phyloP scores from a whole-genome alignment of 2,329 filamentous ascomycete species.

The Beauveria sp. region DNA sequence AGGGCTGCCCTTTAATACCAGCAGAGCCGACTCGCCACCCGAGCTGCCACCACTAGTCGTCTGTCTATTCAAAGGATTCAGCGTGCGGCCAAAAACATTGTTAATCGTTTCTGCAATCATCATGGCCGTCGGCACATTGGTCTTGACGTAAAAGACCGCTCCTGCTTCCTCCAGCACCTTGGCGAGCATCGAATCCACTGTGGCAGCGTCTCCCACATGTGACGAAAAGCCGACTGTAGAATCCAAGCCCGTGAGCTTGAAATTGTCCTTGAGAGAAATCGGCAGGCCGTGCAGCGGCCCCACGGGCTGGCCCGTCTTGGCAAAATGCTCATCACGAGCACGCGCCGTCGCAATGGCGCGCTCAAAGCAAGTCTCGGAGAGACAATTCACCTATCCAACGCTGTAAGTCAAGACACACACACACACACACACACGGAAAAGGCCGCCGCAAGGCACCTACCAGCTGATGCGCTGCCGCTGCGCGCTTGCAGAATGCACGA shows the following conservation, averaged over 20 bases:
- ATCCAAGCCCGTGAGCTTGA: constrained; percentile 53
- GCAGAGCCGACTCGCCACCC: constrained; percentile 58
- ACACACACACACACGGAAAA: too few relatives aligned
- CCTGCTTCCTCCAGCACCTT: constrained; percentile 37
- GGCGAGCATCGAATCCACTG: constrained; percentile 32
- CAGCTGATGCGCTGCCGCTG: constrained; percentile 49
- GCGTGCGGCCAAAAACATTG: constrained; percentile 54
- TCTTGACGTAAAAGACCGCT: constrained; percentile 50
- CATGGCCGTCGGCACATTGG: constrained; percentile 54
- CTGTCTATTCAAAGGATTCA: constrained; percentile 52
- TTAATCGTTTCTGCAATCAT: constrained; percentile 64
- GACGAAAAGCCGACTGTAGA: constrained; percentile 57
- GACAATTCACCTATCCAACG: constrained; percentile 34
- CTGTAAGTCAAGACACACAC: too few relatives aligned
- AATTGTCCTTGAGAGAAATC: constrained; percentile 63
- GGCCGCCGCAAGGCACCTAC: constrained; percentile 36
- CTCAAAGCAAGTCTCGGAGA: constrained; percentile 47
- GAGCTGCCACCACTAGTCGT: constrained; percentile 58
- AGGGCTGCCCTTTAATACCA: constrained; percentile 49
- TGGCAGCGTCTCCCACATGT: constrained; percentile 50
- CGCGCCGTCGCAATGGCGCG: constrained; percentile 41
- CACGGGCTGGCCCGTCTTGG: constrained; percentile 34
- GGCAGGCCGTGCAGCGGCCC: constrained; percentile 62
- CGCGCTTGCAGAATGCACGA: constrained; percentile 47
- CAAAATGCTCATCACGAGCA: constrained; percentile 41